Percentiles rank a stretch among this genome's conserved stretches.
These are phyloP conservation scores for Alternaria gaisen DNA, from an alignment of 2,329 filamentous ascomycete genomes.

Conservation along the genomic window DNA sequence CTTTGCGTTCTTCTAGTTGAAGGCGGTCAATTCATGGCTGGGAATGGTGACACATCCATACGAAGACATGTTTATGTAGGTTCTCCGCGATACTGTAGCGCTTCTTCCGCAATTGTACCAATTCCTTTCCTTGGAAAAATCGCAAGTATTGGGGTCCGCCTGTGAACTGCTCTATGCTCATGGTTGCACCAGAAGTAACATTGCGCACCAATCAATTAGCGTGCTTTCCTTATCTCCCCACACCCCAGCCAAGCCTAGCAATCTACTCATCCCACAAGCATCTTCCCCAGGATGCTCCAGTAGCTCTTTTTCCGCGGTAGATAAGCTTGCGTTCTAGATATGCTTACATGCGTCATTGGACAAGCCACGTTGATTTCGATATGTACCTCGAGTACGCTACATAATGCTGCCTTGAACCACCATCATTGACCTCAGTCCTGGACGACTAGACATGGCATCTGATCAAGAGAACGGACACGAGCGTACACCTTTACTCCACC, in stretches of 20 bases:
- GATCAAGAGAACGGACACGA: conserved; percentile 43
- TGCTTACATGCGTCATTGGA: conserved; percentile 15
- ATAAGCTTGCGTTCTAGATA: conserved; percentile 20
- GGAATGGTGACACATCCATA: conserved; percentile 1
- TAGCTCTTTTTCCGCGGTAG: conserved; percentile 16
- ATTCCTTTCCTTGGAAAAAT: background rate
- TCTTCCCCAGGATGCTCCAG: conserved; percentile 15
- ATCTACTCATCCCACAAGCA: conserved; percentile 14
- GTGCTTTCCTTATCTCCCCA: conserved; percentile 30
- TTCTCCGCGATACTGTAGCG: background rate
- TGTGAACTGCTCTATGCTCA: background rate
- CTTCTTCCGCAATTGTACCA: background rate
- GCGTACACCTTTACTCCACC: conserved; percentile 46
- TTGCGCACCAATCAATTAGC: conserved; percentile 20
- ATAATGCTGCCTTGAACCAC: background rate
- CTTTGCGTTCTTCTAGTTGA: conserved; percentile 1
- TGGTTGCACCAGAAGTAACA: conserved; percentile 2
- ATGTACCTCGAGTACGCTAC: background rate
- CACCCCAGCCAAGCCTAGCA: conserved; percentile 9
- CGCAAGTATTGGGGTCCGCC: background rate
- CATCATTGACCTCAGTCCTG: background rate
- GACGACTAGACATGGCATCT: conserved; percentile 23
- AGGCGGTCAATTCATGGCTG: background rate
- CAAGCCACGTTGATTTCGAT: conserved; percentile 4
- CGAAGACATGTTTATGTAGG: conserved; percentile 4